These are phyloP conservation scores for Pseudogymnoascus sp. DNA, from an alignment of 2,329 filamentous ascomycete species.

Conservation along the genomic window DNA sequence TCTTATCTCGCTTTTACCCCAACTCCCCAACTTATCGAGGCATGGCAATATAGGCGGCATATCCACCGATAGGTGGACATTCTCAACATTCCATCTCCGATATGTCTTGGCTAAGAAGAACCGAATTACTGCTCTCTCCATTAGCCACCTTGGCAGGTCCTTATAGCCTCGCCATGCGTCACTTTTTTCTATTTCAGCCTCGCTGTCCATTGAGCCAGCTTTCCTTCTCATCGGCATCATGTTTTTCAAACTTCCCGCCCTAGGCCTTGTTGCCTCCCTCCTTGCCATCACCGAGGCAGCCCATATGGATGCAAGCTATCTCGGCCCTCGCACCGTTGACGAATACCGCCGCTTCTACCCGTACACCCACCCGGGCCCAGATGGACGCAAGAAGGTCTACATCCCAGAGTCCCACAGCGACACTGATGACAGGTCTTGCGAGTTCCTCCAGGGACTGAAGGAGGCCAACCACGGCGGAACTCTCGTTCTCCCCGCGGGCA, in stretches of 20 bases:
- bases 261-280: slow-evolving; percentile 20
- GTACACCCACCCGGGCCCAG: slow-evolving; percentile 22
- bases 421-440: slow-evolving; percentile 45
- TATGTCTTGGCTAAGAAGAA: not conserved
- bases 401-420: slow-evolving; percentile 45
- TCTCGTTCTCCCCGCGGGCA: slow-evolving; percentile 30
- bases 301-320: slow-evolving; percentile 28
- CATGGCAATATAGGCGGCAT: slow-evolving; percentile 3
- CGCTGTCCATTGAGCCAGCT: not conserved
- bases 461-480: slow-evolving; percentile 51
- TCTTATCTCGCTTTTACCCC: slow-evolving; percentile 2
- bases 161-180: slow-evolving; percentile 4
- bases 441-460: slow-evolving; percentile 45
- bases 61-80: slow-evolving; percentile 6
- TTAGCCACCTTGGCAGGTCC: not conserved
- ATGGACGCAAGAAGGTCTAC: slow-evolving; percentile 35
- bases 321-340: slow-evolving; percentile 15
- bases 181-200: slow-evolving; percentile 3
- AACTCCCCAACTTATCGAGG: not conserved
- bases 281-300: slow-evolving; percentile 24
- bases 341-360: slow-evolving; percentile 34
- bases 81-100: slow-evolving; percentile 5
- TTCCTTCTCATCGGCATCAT: slow-evolving; percentile 18
- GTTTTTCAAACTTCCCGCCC: slow-evolving; percentile 18
- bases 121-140: not conserved